These are phyloP conservation scores for Scedosporium aurantiacum DNA, from an alignment of 2,329 filamentous ascomycete genomes.

Conservation along the genomic window DNA sequence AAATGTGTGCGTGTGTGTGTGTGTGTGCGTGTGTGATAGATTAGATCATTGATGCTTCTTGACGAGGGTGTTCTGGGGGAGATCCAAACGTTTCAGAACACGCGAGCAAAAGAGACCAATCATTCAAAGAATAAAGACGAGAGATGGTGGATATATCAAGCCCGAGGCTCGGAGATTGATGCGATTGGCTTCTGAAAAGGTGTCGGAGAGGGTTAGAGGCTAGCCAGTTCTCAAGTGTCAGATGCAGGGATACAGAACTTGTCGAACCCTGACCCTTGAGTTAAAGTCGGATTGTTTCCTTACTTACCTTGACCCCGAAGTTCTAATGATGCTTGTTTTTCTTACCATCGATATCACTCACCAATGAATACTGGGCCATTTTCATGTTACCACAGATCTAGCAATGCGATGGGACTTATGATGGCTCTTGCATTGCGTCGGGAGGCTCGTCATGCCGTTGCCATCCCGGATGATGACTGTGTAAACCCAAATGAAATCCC, in stretches of 20 bases:
- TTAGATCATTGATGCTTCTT: too few relatives aligned
- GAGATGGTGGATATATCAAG: not conserved
- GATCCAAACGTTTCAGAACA: not conserved
- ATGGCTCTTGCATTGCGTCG: not conserved
- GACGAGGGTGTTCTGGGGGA: not conserved
- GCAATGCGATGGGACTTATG: not conserved
- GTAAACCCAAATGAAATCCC: not conserved
- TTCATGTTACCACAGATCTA: too few relatives aligned
- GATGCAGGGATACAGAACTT: not conserved
- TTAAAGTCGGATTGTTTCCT: too few relatives aligned
- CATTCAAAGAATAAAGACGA: not conserved
- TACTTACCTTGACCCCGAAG: too few relatives aligned
- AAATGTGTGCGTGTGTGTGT: too few relatives aligned
- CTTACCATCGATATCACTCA: too few relatives aligned
- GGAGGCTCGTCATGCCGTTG: not conserved
- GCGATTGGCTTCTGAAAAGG: not conserved
- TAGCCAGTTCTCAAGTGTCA: not conserved
- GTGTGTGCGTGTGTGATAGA: too few relatives aligned
- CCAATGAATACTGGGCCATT: too few relatives aligned
- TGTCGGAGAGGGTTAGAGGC: not conserved
- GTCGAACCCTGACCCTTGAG: too few relatives aligned
- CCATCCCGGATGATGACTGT: not conserved
- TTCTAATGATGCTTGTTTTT: too few relatives aligned
- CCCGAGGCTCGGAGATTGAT: not conserved
- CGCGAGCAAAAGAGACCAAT: not conserved